Conservation (phyloP, 148 eudicot species). For the Cornus kousa region DNA sequence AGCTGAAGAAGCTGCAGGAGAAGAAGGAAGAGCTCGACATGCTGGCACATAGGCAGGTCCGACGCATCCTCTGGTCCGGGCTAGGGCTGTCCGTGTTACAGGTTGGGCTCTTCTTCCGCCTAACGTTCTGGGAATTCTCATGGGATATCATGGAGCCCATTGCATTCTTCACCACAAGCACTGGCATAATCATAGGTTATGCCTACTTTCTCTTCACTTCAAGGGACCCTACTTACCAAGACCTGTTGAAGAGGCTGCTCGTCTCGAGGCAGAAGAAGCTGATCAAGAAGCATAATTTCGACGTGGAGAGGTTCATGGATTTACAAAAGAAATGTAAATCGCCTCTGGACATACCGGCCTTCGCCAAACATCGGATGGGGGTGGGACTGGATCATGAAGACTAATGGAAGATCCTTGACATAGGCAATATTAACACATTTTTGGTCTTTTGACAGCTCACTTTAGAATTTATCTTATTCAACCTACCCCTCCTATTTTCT, state of each 20-base stretch:
- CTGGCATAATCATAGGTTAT: slow-evolving; percentile 74
- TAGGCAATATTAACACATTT: slow-evolving; percentile 13
- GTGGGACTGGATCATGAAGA: slow-evolving; percentile 34
- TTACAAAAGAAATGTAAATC: slow-evolving; percentile 56
- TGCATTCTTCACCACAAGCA: slow-evolving; percentile 73
- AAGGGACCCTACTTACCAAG: slow-evolving; percentile 65
- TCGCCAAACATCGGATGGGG: slow-evolving; percentile 30
- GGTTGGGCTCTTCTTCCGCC: slow-evolving; percentile 81
- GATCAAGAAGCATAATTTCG: slow-evolving; percentile 70
- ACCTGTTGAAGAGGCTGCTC: slow-evolving; percentile 74
- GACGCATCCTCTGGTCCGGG: slow-evolving; percentile 79
- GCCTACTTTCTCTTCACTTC: slow-evolving; percentile 76
- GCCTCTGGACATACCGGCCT: slow-evolving; percentile 36
- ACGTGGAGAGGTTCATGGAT: slow-evolving; percentile 56
- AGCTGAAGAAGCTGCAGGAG: slow-evolving; percentile 57
- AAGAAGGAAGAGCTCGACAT: slow-evolving; percentile 66
- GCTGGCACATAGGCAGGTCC: slow-evolving; percentile 85
- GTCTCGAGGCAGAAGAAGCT: slow-evolving; percentile 84
- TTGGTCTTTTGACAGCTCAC: neutral
- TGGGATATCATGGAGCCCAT: slow-evolving; percentile 99
- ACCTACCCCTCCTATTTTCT: neutral
- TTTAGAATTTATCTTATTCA: neutral
- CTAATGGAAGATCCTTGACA: slow-evolving; percentile 27
- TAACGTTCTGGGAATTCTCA: slow-evolving; percentile 95
- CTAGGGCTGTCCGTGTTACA: slow-evolving; percentile 64